A percentile compares a stretch with the other conserved stretches of the same genome.
Evolutionary conservation across 805 yeast genomes (phyloP).

Genomic region (Candida orba): DNA sequence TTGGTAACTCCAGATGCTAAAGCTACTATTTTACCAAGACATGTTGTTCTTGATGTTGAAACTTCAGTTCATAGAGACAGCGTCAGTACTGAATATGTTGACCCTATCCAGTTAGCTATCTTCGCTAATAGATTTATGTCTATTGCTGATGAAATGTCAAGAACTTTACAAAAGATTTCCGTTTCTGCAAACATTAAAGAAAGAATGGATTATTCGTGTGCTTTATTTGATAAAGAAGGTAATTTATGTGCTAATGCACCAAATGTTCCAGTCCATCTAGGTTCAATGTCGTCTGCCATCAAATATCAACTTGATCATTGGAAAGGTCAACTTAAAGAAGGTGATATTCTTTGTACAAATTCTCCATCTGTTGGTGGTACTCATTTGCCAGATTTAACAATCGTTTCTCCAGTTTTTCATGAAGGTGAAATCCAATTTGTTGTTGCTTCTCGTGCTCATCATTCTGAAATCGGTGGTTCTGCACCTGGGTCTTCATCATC

Average conservation of each 20-base stretch:
- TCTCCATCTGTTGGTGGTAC: constrained; percentile 41
- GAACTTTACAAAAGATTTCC: constrained; percentile 37
- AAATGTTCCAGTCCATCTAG: constrained; percentile 40
- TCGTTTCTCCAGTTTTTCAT: constrained; percentile 48
- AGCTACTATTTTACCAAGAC: constrained; percentile 31
- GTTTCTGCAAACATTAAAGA: constrained; percentile 41
- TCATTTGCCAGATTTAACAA: constrained; percentile 46
- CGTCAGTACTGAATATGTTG: constrained; percentile 38
- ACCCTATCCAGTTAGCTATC: constrained; percentile 37
- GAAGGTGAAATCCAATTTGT: constrained; percentile 41
- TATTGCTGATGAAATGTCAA: constrained; percentile 43
- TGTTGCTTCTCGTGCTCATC: constrained; percentile 55
- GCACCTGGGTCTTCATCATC: constrained; percentile 54
- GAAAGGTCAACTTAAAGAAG: constrained; percentile 31
- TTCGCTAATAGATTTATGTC: constrained; percentile 43
- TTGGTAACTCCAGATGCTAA: constrained; percentile 30
- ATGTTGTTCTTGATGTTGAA: constrained; percentile 25
- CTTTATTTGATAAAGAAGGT: constrained; percentile 39
- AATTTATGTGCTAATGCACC: constrained; percentile 40
- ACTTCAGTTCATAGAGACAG: constrained; percentile 30
- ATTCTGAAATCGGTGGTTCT: constrained; percentile 57
- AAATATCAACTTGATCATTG: constrained; percentile 31
- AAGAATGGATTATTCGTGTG: constrained; percentile 42
- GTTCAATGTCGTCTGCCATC: constrained; percentile 39
- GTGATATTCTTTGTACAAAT: constrained; percentile 38